phyloP scores from a whole-genome alignment of 345 rosid genomes.

The Syzygium aromaticum region DNA sequence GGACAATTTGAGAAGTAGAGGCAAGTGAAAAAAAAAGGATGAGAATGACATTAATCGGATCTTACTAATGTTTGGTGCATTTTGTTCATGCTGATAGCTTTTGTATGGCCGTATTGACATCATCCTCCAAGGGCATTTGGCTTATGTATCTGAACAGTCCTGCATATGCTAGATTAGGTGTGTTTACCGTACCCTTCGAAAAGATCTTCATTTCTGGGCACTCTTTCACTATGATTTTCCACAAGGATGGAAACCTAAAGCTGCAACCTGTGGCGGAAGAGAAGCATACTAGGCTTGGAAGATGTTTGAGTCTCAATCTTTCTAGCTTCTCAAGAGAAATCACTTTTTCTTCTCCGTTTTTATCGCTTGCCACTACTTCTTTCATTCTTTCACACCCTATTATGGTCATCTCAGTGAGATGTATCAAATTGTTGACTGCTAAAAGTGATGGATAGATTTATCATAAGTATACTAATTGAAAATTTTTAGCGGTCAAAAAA shows the following conservation, averaged over 20 bases:
- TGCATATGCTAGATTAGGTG: background rate
- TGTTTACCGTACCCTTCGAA: background rate
- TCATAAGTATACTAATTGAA: background rate
- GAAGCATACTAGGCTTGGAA: background rate
- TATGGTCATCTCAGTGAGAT: background rate
- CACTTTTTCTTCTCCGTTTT: background rate
- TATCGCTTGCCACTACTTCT: background rate
- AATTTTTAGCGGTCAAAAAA: too few species aligned
- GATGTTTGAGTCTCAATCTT: background rate
- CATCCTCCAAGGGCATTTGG: background rate
- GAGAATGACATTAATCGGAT: background rate
- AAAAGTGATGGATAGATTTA: background rate
- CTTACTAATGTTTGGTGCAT: background rate
- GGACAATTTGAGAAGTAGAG: background rate
- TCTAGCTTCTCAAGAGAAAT: background rate
- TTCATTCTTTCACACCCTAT: background rate
- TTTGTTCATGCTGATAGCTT: background rate
- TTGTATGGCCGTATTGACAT: background rate
- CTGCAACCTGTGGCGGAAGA: background rate
- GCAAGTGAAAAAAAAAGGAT: background rate
- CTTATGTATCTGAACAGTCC: background rate
- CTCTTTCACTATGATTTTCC: background rate
- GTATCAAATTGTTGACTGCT: background rate
- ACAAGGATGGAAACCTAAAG: background rate
- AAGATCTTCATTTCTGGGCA: background rate